Percentiles rank a stretch among this genome's conserved stretches.
phyloP scores from a whole-genome alignment of 768 basidiomycete genomes.

The Auriscalpium orientale region DNA sequence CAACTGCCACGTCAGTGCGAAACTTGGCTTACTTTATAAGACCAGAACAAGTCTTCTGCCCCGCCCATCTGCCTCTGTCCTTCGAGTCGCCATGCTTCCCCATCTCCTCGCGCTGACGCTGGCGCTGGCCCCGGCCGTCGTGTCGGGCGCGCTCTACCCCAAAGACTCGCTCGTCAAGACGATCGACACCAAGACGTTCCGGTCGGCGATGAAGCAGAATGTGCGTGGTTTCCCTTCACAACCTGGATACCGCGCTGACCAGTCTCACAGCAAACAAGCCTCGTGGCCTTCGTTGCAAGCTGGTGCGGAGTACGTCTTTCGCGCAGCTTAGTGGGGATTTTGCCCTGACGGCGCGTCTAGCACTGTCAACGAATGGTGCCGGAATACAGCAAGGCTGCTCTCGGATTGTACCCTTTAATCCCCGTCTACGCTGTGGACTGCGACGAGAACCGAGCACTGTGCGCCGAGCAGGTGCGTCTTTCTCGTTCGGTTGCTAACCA shows the following conservation, averaged over 20 bases:
- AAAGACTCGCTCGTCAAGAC: constrained; percentile 51
- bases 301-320: constrained; percentile 73
- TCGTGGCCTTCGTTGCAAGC: constrained; percentile 91
- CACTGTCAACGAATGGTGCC: constrained; percentile 85
- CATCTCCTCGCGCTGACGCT: constrained; percentile 29
- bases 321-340: not conserved
- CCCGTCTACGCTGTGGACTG: constrained; percentile 94
- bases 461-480: constrained; percentile 58
- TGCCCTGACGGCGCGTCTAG: constrained; percentile 26
- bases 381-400: constrained; percentile 77
- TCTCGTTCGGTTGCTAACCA: not conserved
- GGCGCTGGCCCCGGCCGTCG: constrained; percentile 37
- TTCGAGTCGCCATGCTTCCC: constrained; percentile 18
- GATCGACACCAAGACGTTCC: constrained; percentile 64
- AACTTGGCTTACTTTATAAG: not conserved
- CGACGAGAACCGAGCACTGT: constrained; percentile 80
- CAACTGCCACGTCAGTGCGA: not conserved
- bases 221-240: constrained; percentile 36
- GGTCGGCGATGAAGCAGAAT: constrained; percentile 63
- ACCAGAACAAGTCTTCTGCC: not conserved
- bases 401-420: constrained; percentile 70
- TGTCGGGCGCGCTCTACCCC: constrained; percentile 42
- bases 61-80: not conserved
- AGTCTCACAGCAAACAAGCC: constrained; percentile 48
- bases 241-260: not conserved